These are phyloP conservation scores for Xylariaceae sp. DNA, from an alignment of 2,329 filamentous ascomycete genomes.

Conservation along the genomic window DNA sequence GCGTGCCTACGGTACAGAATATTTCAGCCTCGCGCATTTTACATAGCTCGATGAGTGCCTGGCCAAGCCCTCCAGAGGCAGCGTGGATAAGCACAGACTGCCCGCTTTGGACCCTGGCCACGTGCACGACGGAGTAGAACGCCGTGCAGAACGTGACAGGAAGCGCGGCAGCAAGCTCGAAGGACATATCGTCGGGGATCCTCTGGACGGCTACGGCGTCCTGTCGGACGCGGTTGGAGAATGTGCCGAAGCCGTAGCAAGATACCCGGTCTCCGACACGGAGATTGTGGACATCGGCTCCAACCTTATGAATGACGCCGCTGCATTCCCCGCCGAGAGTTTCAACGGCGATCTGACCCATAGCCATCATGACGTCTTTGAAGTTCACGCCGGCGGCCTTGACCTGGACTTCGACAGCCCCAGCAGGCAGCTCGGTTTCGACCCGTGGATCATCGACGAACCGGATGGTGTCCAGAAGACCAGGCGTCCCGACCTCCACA, in stretches of 20 bases:
- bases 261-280: conserved; percentile 5
- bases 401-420: conserved; percentile 20
- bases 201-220: background rate
- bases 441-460: conserved; percentile 1
- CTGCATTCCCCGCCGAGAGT: conserved; percentile 9
- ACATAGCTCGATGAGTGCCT: conserved; percentile 5
- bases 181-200: background rate
- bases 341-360: conserved; percentile 1
- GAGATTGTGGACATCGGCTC: background rate
- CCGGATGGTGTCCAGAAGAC: conserved; percentile 4
- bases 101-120: background rate
- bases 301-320: conserved; percentile 4
- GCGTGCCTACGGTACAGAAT: conserved; percentile 15
- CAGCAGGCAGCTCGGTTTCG: conserved; percentile 1
- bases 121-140: background rate
- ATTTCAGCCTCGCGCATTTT: conserved; percentile 4
- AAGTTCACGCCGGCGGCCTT: conserved; percentile 19
- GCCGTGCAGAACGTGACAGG: conserved; percentile 1
- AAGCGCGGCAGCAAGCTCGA: background rate
- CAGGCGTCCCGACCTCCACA: too few relatives aligned
- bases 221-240: background rate
- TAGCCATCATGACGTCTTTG: conserved; percentile 8
- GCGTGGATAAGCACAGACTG: conserved; percentile 10
- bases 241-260: background rate
- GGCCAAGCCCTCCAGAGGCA: conserved; percentile 6